Conservation (phyloP, 1,284 basidiomycete species). For the Sanguinoderma infundibulare region DNA sequence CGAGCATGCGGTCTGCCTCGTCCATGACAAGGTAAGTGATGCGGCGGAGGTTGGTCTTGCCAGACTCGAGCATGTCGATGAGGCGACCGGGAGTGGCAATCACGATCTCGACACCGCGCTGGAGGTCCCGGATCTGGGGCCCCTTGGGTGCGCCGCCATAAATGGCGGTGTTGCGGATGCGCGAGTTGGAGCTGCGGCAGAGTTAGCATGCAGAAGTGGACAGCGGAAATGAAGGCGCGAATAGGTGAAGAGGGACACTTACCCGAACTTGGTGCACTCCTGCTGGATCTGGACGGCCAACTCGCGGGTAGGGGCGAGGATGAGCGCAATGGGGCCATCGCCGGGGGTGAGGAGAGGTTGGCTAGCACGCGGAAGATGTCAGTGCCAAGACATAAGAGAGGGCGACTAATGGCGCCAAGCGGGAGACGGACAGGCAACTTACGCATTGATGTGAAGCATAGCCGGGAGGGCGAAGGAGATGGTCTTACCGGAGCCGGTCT, state of each 20-base stretch:
- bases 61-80: slow-evolving; percentile 94
- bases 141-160: slow-evolving; percentile 99
- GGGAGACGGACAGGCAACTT: slow-evolving; percentile 35
- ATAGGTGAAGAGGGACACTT: slow-evolving; percentile 28
- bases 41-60: slow-evolving; percentile 95
- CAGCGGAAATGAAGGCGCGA: neutral
- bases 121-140: slow-evolving; percentile 96
- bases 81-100: slow-evolving; percentile 91
- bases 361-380: slow-evolving; percentile 40
- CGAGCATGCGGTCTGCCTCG: slow-evolving; percentile 98
- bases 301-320: slow-evolving; percentile 97
- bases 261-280: slow-evolving; percentile 98
- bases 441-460: slow-evolving; percentile 99
- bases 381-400: slow-evolving; percentile 12
- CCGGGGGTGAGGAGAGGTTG: slow-evolving; percentile 94
- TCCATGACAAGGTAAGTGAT: slow-evolving; percentile 99
- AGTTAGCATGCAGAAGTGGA: slow-evolving; percentile 7
- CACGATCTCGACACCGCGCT: slow-evolving; percentile 95
- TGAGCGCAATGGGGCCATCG: slow-evolving; percentile 96
- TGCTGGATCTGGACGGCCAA: slow-evolving; percentile 98
- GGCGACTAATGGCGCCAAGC: slow-evolving; percentile 1
- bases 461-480: slow-evolving; percentile 98
- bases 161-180: slow-evolving; percentile 97
- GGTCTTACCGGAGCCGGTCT: slow-evolving; percentile 97
- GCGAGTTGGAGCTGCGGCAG: slow-evolving; percentile 78